Conservation (phyloP, 2,329 filamentous ascomycete species). For the Bipolaris zeicola region DNA sequence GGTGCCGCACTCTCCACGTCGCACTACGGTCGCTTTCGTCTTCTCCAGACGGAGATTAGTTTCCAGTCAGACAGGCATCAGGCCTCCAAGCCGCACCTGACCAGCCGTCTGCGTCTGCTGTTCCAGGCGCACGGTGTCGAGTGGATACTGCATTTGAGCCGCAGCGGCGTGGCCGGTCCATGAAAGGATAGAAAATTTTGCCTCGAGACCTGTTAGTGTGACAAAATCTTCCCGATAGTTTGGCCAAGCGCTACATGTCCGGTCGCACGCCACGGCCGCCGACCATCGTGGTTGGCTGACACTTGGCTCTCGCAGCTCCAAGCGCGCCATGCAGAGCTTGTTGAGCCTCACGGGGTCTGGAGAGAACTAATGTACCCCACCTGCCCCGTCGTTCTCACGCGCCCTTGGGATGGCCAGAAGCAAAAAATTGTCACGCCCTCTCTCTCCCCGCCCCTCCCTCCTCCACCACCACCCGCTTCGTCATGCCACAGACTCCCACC, state of each 20-base stretch:
- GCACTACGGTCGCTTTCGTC: background rate
- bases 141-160: conserved; percentile 10
- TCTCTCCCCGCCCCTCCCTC: conserved; percentile 9
- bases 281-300: conserved; percentile 18
- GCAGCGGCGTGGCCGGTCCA: conserved; percentile 10
- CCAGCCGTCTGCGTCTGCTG: conserved; percentile 2
- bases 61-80: background rate
- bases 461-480: conserved; percentile 8
- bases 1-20: conserved; percentile 2
- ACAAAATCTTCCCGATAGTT: conserved; percentile 33
- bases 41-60: conserved; percentile 1
- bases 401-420: conserved; percentile 28
- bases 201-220: conserved; percentile 12
- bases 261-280: conserved; percentile 8
- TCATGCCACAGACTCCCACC: conserved; percentile 10
- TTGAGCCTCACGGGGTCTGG: conserved; percentile 32
- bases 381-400: conserved; percentile 15
- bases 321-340: conserved; percentile 30
- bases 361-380: conserved; percentile 37
- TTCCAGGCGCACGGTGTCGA: background rate
- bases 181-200: conserved; percentile 2
- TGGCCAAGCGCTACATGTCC: conserved; percentile 21
- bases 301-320: conserved; percentile 18
- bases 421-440: conserved; percentile 22
- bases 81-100: conserved; percentile 1